A percentile compares a stretch with the other conserved stretches of the same genome.
These are phyloP conservation scores for Gastrolobium villosum DNA, from an alignment of 306 rosid genomes.

Conservation along the genomic window DNA sequence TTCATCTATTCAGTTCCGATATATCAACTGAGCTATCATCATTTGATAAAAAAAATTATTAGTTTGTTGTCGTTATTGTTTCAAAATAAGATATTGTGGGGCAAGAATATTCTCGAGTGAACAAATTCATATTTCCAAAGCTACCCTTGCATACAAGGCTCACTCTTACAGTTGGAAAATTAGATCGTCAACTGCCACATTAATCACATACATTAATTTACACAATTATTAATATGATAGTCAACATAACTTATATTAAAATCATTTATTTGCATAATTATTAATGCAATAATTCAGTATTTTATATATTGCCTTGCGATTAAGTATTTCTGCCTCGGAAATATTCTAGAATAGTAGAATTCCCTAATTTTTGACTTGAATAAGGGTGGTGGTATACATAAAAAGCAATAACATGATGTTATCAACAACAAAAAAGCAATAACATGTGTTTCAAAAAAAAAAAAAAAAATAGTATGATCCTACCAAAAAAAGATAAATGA, in stretches of 20 bases:
- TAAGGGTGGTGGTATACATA: background rate
- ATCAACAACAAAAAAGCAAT: too few species aligned
- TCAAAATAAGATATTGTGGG: too few species aligned
- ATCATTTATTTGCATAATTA: background rate
- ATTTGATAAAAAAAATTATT: too few species aligned
- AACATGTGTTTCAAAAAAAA: too few species aligned
- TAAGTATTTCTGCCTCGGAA: background rate
- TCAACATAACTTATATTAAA: background rate
- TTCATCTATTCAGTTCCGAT: too few species aligned
- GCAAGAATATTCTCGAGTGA: too few species aligned
- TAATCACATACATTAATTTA: background rate
- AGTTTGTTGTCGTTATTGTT: too few species aligned
- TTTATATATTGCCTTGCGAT: background rate
- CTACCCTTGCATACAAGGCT: too few species aligned
- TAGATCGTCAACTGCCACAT: background rate
- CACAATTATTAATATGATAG: background rate
- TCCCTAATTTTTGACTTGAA: constrained; percentile 20
- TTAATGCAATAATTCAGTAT: background rate
- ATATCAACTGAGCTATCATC: too few species aligned
- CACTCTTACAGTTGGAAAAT: background rate
- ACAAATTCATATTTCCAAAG: too few species aligned
- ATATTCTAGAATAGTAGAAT: background rate
- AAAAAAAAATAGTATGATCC: too few species aligned
- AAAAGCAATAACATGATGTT: too few species aligned
- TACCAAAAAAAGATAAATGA: background rate